phyloP scores from a whole-genome alignment of 164 flowering plant genomes.

The Vitis amurensis region DNA sequence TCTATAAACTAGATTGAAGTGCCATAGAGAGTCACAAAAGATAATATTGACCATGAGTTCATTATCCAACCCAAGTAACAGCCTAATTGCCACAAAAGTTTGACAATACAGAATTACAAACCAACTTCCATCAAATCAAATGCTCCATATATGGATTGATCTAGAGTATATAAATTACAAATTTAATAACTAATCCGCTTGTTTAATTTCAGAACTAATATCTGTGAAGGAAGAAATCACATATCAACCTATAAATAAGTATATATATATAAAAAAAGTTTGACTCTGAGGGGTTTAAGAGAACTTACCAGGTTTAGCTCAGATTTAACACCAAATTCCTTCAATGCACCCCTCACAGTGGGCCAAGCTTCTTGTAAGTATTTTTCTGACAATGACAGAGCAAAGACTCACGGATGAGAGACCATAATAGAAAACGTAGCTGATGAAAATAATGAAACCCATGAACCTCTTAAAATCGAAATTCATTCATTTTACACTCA shows the following conservation, averaged over 20 bases:
- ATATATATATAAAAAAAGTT: neutral
- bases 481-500: too few relatives aligned
- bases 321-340: conserved; percentile 54
- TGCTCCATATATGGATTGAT: neutral
- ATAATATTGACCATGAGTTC: too few relatives aligned
- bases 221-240: too few relatives aligned
- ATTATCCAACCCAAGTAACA: neutral
- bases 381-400: conserved; percentile 38
- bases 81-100: neutral
- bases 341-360: conserved; percentile 56
- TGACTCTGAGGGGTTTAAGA: too few relatives aligned
- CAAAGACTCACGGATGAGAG: neutral
- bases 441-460: neutral
- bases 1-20: too few relatives aligned
- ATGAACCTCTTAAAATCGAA: neutral
- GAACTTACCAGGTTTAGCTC: conserved; percentile 66
- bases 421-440: neutral
- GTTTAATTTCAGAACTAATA: neutral
- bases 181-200: neutral
- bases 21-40: too few relatives aligned
- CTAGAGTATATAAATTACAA: neutral
- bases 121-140: neutral
- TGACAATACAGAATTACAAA: neutral
- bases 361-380: conserved; percentile 84
- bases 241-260: too few relatives aligned